Percentiles rank a stretch among this genome's conserved stretches.
phyloP scores from a whole-genome alignment of 495 filamentous ascomycete species.

The Wilcoxina mikolae region DNA sequence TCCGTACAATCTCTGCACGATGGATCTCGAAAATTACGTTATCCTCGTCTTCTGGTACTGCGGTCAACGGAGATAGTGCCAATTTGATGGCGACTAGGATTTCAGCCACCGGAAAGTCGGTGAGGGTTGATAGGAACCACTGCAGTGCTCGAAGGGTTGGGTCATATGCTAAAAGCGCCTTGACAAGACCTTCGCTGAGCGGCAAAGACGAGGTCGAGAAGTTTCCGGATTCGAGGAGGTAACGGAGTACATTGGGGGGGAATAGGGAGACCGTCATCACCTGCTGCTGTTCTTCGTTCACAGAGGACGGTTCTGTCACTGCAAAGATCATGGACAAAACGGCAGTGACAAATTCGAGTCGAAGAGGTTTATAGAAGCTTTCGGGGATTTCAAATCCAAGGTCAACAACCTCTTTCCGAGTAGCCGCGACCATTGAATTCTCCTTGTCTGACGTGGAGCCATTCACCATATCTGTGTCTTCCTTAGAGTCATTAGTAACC shows the following conservation, averaged over 20 bases:
- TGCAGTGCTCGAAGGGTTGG: slow-evolving; percentile 17
- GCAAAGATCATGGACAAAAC: slow-evolving; percentile 21
- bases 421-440: background rate
- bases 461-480: slow-evolving; percentile 16
- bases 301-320: background rate
- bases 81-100: slow-evolving; percentile 15
- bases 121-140: slow-evolving; percentile 17
- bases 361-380: slow-evolving; percentile 9
- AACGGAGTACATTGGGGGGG: slow-evolving; percentile 19
- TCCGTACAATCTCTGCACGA: slow-evolving; percentile 12
- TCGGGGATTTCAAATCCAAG: background rate
- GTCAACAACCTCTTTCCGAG: background rate
- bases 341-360: slow-evolving; percentile 16
- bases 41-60: slow-evolving; percentile 4
- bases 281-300: background rate
- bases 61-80: slow-evolving; percentile 1
- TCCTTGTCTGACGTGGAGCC: background rate
- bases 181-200: slow-evolving; percentile 13
- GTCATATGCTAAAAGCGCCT: slow-evolving; percentile 14
- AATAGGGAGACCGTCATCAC: slow-evolving; percentile 19
- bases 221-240: slow-evolving; percentile 25
- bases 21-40: slow-evolving; percentile 18
- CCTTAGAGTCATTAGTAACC: too few relatives aligned
- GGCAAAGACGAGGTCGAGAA: slow-evolving; percentile 22
- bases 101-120: slow-evolving; percentile 12